Conservation (phyloP, 2,329 filamentous ascomycete genomes). For the Fusarium kyushuense region DNA sequence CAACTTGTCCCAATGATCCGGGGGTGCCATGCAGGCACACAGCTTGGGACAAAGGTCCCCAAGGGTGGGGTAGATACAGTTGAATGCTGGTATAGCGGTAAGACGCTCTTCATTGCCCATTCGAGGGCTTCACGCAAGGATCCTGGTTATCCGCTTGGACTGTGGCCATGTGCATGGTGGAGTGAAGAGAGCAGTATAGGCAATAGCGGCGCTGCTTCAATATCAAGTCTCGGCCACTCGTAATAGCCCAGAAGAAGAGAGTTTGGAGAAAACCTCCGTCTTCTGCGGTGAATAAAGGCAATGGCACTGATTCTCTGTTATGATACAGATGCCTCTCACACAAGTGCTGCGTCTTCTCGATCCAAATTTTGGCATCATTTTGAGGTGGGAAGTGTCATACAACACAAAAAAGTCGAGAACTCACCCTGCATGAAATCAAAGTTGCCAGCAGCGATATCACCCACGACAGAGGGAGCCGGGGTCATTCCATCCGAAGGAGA, state of each 20-base stretch:
- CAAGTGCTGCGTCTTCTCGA: background rate
- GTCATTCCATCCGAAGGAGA: constrained; percentile 55
- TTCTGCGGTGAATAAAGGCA: constrained; percentile 2
- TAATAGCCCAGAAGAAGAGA: background rate
- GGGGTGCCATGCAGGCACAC: constrained; percentile 29
- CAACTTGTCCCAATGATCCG: constrained; percentile 42
- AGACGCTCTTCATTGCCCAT: constrained; percentile 32
- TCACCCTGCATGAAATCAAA: constrained; percentile 66
- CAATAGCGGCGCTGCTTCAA: constrained; percentile 15
- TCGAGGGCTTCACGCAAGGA: constrained; percentile 20
- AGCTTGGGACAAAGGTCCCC: constrained; percentile 25
- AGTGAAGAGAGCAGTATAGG: constrained; percentile 12
- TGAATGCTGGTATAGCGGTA: constrained; percentile 23
- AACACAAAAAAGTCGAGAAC: constrained; percentile 44
- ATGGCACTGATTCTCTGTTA: background rate
- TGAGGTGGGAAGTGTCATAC: background rate
- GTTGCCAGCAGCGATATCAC: constrained; percentile 57
- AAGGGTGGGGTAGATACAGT: constrained; percentile 32
- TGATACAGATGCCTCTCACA: background rate
- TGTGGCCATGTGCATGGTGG: constrained; percentile 18
- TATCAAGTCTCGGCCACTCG: background rate
- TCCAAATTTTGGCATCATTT: background rate
- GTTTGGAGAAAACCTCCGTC: constrained; percentile 1
- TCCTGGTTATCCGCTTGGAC: constrained; percentile 42
- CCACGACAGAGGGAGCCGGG: constrained; percentile 57